Conservation (phyloP, 2,329 filamentous ascomycete genomes). For the Colletotrichum tropicale region DNA sequence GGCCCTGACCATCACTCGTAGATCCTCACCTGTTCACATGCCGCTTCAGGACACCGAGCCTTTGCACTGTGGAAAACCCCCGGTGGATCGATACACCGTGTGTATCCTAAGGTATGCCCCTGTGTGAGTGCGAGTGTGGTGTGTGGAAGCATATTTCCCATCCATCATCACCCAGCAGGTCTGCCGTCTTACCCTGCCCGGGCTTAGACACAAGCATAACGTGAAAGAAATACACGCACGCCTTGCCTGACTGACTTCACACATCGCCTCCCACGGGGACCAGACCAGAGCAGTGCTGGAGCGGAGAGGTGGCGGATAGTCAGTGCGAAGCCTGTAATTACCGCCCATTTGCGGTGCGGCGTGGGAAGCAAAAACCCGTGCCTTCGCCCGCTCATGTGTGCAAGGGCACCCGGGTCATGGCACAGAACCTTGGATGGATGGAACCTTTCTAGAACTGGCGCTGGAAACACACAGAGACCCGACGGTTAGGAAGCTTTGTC, state of each 20-base stretch:
- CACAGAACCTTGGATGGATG: background rate
- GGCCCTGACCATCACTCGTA: background rate
- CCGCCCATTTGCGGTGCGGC: background rate
- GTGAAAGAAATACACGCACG: background rate
- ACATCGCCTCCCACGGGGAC: background rate
- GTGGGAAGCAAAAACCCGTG: background rate
- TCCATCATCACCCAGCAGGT: background rate
- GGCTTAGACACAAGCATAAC: background rate
- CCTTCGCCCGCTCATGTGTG: background rate
- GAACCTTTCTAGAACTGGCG: constrained; percentile 11
- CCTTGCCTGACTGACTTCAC: background rate
- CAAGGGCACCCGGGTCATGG: background rate
- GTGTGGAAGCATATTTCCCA: background rate
- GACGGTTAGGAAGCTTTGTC: constrained; percentile 13
- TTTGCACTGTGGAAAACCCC: background rate
- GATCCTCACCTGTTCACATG: constrained; percentile 6
- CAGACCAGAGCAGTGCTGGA: background rate
- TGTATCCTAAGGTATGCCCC: background rate
- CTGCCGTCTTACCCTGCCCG: background rate
- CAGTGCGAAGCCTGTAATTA: background rate
- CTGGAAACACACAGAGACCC: constrained; percentile 1
- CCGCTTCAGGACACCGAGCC: background rate
- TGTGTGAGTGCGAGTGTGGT: background rate
- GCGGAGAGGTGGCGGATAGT: background rate
- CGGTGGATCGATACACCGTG: background rate